A percentile compares a stretch with the other conserved stretches of the same genome.
Evolutionary conservation across 192 early-diverging fungal genomes (phyloP).

Genomic region (Coemansia brasiliensis): DNA sequence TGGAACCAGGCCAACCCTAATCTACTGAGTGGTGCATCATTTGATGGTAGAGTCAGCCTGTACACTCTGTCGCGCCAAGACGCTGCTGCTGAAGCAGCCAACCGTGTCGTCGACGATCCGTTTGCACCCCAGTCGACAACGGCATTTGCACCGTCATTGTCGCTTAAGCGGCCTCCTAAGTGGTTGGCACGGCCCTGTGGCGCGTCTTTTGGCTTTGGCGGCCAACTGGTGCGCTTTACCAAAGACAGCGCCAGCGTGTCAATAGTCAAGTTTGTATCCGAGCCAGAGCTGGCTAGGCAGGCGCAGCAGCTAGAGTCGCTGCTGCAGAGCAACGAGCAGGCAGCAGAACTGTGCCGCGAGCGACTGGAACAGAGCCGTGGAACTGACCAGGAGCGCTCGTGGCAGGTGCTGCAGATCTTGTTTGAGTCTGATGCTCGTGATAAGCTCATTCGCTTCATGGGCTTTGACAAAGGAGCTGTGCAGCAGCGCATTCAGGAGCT

Average conservation of each 20-base stretch:
- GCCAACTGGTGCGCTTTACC: slow-evolving; percentile 77
- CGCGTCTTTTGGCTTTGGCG: slow-evolving; percentile 86
- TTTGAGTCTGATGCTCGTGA: slow-evolving; percentile 79
- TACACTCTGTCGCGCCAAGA: slow-evolving; percentile 63
- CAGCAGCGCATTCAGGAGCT: slow-evolving; percentile 62
- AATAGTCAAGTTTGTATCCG: slow-evolving; percentile 68
- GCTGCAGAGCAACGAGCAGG: slow-evolving; percentile 53
- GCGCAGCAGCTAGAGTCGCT: slow-evolving; percentile 73
- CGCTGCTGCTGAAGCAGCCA: slow-evolving; percentile 35
- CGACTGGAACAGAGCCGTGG: slow-evolving; percentile 36
- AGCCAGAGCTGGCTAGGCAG: slow-evolving; percentile 68
- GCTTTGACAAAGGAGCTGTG: slow-evolving; percentile 74
- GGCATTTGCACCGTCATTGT: slow-evolving; percentile 54
- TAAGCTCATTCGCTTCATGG: slow-evolving; percentile 83
- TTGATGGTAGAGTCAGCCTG: slow-evolving; percentile 90
- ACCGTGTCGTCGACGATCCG: slow-evolving; percentile 59
- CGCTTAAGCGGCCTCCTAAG: slow-evolving; percentile 85
- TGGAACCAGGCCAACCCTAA: slow-evolving; percentile 97
- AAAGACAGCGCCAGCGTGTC: slow-evolving; percentile 60
- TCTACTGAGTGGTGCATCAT: slow-evolving; percentile 81
- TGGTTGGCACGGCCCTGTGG: slow-evolving; percentile 91
- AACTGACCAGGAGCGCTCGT: slow-evolving; percentile 51
- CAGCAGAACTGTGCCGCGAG: slow-evolving; percentile 54
- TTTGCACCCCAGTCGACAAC: slow-evolving; percentile 62
- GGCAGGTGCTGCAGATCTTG: slow-evolving; percentile 83